A percentile compares a stretch with the other conserved stretches of the same genome.
phyloP scores from a whole-genome alignment of 352 stramenopile genomes.

The Phytopythium cucurbitacearum region DNA sequence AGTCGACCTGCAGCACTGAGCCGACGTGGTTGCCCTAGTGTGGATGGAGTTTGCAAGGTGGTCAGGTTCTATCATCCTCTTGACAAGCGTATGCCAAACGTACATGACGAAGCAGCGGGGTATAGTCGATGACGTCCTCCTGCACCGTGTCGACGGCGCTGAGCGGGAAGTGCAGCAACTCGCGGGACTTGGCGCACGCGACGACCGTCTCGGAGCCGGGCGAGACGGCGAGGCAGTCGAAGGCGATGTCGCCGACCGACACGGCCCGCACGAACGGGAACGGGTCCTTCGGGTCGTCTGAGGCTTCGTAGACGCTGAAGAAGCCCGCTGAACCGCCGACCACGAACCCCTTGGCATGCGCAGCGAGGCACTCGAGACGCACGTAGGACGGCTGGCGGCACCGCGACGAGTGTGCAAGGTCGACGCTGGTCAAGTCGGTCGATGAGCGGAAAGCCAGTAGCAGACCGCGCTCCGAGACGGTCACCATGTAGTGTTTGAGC shows the following conservation, averaged over 20 bases:
- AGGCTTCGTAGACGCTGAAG: slow-evolving; percentile 74
- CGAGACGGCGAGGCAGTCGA: slow-evolving; percentile 70
- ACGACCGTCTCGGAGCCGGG: slow-evolving; percentile 59
- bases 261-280: slow-evolving; percentile 73
- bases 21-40: slow-evolving; percentile 56
- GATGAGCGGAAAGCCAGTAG: slow-evolving; percentile 60
- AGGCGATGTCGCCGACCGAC: slow-evolving; percentile 64
- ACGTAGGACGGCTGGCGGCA: slow-evolving; percentile 69
- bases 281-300: slow-evolving; percentile 72
- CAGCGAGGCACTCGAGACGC: slow-evolving; percentile 62
- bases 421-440: slow-evolving; percentile 41
- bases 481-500: slow-evolving; percentile 67
- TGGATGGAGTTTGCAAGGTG: neutral
- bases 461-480: slow-evolving; percentile 61
- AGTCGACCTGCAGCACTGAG: slow-evolving; percentile 66
- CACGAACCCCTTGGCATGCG: slow-evolving; percentile 71
- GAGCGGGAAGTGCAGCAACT: slow-evolving; percentile 65
- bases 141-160: slow-evolving; percentile 72
- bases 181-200: slow-evolving; percentile 60
- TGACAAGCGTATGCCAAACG: neutral
- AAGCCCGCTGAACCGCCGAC: slow-evolving; percentile 63
- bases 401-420: slow-evolving; percentile 61
- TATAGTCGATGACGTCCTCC: slow-evolving; percentile 64
- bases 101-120: slow-evolving; percentile 23
- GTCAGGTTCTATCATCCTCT: neutral